Evolutionary conservation across 2,329 filamentous ascomycete genomes (phyloP), one percentile per base, ranked within the genome.

Genomic region (Xylaria sp.): DNA sequence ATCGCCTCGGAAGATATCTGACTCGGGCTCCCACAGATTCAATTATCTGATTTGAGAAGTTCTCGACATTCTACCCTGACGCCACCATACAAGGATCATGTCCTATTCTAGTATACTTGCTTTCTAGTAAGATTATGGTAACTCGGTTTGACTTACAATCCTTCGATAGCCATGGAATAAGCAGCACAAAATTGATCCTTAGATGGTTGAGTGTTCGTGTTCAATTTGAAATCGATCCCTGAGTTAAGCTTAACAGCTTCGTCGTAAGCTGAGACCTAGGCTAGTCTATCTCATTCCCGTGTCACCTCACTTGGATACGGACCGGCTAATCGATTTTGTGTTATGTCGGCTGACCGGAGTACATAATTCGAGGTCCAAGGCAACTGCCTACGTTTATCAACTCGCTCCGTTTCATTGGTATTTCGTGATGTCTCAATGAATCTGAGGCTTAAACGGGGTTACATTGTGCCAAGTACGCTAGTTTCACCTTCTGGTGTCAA

Each of bases 371-470:
- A 46, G 9, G 17, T 6, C 2, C 42, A 46, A 46, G n/a, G 44
- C n/a, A 20, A n/a, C 20, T 44, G 33, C 33, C 33, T 13, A 38
- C 3, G 36, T 38, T 10, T 33, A 33, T 33, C 33, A 33, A 9
- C 33, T 33, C 33, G 33, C 33, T 33, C 33, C 7, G 2, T 33
- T 33, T 33, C 33, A 33, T 49, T 49, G 46, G 46, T 49, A 49
- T 23, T 28, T 49, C 23, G 4, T 28, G 48, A 28, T 51, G 23
- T 28, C 23, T 9, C 26, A 51, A 51, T 13, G 15, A 26, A 23
- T 51, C 48, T 28, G 48, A 51, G 48, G 48, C 48, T 28, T 49
- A 49, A 49, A 49, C 23, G 23, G 23, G 46, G 13, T 28, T 49
- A 26, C 23, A 49, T 26, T 9, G 5, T 26, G 23, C 48, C 23